These are phyloP conservation scores for Myxozyma geophila DNA, from an alignment of 805 yeast genomes.

Conservation along the genomic window DNA sequence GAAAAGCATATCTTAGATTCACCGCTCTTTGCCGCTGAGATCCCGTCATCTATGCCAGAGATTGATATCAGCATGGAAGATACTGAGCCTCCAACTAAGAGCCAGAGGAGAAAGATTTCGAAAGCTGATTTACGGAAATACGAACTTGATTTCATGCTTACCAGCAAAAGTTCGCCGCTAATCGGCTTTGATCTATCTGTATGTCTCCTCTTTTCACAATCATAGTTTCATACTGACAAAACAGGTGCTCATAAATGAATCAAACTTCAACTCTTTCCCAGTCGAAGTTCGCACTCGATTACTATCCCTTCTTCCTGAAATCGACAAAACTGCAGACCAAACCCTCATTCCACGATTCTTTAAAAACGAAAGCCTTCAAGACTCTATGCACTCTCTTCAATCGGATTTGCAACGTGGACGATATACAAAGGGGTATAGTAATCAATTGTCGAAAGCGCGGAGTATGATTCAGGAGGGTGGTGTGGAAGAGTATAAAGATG, in stretches of 20 bases:
- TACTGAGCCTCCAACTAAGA: too few relatives aligned
- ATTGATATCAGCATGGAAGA: neutral
- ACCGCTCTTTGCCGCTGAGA: neutral
- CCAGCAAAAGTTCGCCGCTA: conserved; percentile 10
- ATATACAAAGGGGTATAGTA: conserved; percentile 2
- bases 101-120: neutral
- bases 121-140: neutral
- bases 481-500: conserved; percentile 10
- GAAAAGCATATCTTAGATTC: neutral
- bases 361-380: conserved; percentile 1
- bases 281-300: neutral
- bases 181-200: conserved; percentile 3
- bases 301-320: conserved; percentile 1
- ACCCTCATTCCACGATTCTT: neutral
- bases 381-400: neutral
- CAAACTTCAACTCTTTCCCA: neutral
- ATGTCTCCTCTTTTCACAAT: neutral
- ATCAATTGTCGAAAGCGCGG: neutral
- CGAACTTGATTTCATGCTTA: conserved; percentile 6
- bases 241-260: neutral
- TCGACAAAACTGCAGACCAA: conserved; percentile 1
- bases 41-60: conserved; percentile 6
- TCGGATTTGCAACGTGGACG: conserved; percentile 2
- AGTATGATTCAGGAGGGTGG: neutral
- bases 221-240: neutral